These are phyloP conservation scores for Cnidoscolus chayamansa DNA, from an alignment of 441 rosid genomes.

Conservation along the genomic window DNA sequence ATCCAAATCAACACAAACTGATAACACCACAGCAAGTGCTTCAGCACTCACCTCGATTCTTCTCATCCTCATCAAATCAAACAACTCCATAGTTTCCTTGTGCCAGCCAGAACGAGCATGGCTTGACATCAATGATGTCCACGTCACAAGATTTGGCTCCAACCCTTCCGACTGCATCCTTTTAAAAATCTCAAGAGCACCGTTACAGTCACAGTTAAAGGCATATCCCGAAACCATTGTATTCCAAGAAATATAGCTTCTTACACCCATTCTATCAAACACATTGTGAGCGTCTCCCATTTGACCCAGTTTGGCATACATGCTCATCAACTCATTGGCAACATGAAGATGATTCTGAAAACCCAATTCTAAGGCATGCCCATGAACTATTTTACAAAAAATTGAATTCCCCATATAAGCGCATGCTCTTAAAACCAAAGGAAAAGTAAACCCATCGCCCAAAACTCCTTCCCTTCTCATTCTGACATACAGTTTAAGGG, in stretches of 20 bases:
- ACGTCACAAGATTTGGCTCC: constrained; percentile 59
- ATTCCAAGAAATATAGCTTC: constrained; percentile 66
- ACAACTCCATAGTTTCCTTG: constrained; percentile 47
- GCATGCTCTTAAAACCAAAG: constrained; percentile 47
- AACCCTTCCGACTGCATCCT: constrained; percentile 57
- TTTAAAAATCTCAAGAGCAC: constrained; percentile 41
- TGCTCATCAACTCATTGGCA: constrained; percentile 53
- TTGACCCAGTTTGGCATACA: constrained; percentile 47
- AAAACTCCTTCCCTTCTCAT: constrained; percentile 48
- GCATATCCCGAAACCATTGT: constrained; percentile 55
- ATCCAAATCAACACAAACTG: constrained; percentile 48
- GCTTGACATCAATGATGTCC: constrained; percentile 69
- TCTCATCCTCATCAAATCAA: constrained; percentile 49
- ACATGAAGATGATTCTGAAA: constrained; percentile 43
- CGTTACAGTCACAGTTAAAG: constrained; percentile 38
- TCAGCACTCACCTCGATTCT: constrained; percentile 45
- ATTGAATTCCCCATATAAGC: constrained; percentile 27
- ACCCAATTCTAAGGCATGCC: constrained; percentile 47
- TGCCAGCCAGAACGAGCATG: constrained; percentile 48
- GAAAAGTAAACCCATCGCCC: constrained; percentile 57
- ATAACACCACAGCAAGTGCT: constrained; percentile 63
- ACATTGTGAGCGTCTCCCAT: constrained; percentile 40
- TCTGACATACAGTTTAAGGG: constrained; percentile 39
- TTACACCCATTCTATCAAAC: constrained; percentile 58
- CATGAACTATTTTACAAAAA: constrained; percentile 40